A percentile compares a stretch with the other conserved stretches of the same genome.
These are phyloP conservation scores for Populus nigra DNA, from an alignment of 345 rosid genomes.

Conservation along the genomic window DNA sequence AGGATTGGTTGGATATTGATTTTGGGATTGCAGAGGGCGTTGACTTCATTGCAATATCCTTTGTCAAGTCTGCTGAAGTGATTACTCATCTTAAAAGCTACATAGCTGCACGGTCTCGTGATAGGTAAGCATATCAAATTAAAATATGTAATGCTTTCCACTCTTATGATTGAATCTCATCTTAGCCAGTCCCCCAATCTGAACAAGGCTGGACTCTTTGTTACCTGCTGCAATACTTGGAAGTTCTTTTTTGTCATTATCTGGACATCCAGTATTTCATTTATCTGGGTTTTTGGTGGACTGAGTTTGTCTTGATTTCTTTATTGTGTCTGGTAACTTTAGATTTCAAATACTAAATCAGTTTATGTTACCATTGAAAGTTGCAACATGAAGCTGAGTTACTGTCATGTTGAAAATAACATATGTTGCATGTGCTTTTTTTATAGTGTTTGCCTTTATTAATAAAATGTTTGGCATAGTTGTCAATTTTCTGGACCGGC, in stretches of 20 bases:
- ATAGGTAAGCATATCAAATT: slow-evolving; percentile 45
- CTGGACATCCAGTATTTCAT: neutral
- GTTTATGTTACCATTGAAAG: neutral
- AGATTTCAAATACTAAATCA: neutral
- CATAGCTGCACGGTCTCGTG: slow-evolving; percentile 82
- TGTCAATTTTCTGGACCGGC: neutral
- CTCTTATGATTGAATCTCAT: neutral
- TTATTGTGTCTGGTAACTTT: neutral
- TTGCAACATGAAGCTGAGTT: neutral
- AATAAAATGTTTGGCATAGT: neutral
- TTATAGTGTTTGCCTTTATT: neutral
- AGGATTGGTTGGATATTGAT: slow-evolving; percentile 99
- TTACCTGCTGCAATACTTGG: neutral
- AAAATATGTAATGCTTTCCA: neutral
- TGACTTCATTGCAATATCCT: slow-evolving; percentile 95
- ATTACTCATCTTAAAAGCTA: slow-evolving; percentile 92
- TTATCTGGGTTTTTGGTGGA: neutral
- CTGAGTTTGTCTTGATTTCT: slow-evolving; percentile 2
- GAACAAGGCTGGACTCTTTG: neutral
- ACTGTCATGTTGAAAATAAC: neutral
- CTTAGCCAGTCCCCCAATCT: neutral
- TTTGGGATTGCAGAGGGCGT: slow-evolving; percentile 96
- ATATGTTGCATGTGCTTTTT: neutral
- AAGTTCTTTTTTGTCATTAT: neutral
- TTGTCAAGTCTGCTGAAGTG: slow-evolving; percentile 99